phyloP scores from a whole-genome alignment of 2,329 filamentous ascomycete species.

The Didymella arachidicola region DNA sequence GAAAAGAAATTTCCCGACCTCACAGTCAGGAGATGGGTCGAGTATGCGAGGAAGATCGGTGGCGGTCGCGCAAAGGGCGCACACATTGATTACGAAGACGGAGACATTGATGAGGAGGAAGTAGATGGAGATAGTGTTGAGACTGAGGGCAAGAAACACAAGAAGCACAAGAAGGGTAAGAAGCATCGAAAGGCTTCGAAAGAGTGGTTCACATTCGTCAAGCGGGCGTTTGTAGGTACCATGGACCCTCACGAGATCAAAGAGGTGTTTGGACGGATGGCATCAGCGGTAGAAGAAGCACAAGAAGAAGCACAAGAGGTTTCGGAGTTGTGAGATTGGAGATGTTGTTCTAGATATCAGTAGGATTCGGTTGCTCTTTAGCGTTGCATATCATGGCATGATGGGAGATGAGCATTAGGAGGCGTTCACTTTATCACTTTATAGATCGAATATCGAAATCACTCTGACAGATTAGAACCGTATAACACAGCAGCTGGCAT shows the following conservation, averaged over 20 bases:
- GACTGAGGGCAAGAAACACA: slow-evolving; percentile 52
- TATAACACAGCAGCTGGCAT: neutral
- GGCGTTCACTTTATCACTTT: slow-evolving; percentile 4
- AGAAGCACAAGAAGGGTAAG: slow-evolving; percentile 62
- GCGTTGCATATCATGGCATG: slow-evolving; percentile 18
- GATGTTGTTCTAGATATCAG: neutral
- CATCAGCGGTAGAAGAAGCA: neutral
- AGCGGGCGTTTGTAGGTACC: slow-evolving; percentile 80
- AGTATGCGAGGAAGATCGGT: slow-evolving; percentile 81
- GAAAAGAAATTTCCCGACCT: slow-evolving; percentile 83
- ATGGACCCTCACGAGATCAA: slow-evolving; percentile 70
- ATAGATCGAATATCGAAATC: neutral
- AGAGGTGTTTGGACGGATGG: slow-evolving; percentile 42
- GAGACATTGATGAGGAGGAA: slow-evolving; percentile 34
- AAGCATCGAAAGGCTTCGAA: slow-evolving; percentile 63
- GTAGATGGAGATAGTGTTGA: slow-evolving; percentile 33
- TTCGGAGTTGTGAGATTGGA: slow-evolving; percentile 28
- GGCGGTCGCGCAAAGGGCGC: slow-evolving; percentile 48
- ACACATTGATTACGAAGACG: slow-evolving; percentile 28
- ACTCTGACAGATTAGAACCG: neutral
- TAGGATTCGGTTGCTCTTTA: slow-evolving; percentile 6
- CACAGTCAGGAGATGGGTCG: slow-evolving; percentile 81
- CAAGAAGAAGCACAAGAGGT: slow-evolving; percentile 20
- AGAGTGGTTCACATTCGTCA: slow-evolving; percentile 79
- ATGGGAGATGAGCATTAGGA: slow-evolving; percentile 8